A percentile compares a stretch with the other conserved stretches of the same genome.
These are phyloP conservation scores for Globisporangium recalcitrans DNA, from an alignment of 352 stramenopile species.

Conservation along the genomic window DNA sequence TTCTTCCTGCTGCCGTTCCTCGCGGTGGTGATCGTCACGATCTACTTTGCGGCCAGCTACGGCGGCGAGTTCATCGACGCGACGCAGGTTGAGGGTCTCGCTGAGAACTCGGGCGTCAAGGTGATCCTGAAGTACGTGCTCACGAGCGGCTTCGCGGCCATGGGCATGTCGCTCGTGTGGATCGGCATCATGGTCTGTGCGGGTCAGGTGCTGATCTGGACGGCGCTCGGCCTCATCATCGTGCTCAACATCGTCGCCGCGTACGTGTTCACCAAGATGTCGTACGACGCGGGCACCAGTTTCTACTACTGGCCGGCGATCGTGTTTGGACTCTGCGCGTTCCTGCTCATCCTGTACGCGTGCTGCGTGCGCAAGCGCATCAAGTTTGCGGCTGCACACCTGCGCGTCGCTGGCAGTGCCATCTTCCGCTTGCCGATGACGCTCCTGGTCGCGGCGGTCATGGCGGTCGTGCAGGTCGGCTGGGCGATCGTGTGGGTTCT, in stretches of 20 bases:
- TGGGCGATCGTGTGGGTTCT: conserved; percentile 88
- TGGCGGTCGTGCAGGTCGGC: conserved; percentile 79
- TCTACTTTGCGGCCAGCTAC: conserved; percentile 51
- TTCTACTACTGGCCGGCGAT: conserved; percentile 70
- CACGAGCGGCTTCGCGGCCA: conserved; percentile 44
- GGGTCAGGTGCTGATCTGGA: conserved; percentile 46
- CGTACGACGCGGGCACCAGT: conserved; percentile 44
- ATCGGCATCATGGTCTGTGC: conserved; percentile 63
- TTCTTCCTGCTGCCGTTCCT: conserved; percentile 72
- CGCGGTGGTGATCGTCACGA: conserved; percentile 37
- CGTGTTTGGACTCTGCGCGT: conserved; percentile 45
- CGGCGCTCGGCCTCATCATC: conserved; percentile 42
- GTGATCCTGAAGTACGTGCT: conserved; percentile 54
- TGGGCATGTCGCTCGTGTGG: conserved; percentile 67
- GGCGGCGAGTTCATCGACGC: conserved; percentile 54
- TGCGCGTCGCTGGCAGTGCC: conserved; percentile 84
- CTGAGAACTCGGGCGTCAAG: conserved; percentile 40
- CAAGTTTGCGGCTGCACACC: conserved; percentile 89
- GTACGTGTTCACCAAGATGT: conserved; percentile 63
- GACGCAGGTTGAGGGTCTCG: conserved; percentile 37
- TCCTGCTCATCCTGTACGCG: conserved; percentile 54
- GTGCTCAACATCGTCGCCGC: conserved; percentile 46
- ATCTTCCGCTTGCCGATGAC: conserved; percentile 84
- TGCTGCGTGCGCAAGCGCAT: conserved; percentile 80
- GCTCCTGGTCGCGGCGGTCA: conserved; percentile 74